phyloP scores from a whole-genome alignment of 129 eudicot genomes.

The Saposhnikovia divaricata region DNA sequence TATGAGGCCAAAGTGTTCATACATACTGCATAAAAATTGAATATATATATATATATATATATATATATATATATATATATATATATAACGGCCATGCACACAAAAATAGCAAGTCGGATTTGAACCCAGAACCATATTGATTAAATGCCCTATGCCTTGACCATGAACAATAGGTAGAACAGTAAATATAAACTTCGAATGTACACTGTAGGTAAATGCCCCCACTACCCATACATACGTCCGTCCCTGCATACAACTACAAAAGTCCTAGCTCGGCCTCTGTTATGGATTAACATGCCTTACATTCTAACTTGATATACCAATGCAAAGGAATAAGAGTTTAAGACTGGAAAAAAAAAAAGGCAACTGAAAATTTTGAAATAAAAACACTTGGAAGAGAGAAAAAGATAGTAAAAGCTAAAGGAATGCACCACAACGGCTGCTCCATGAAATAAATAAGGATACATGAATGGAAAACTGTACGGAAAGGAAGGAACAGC shows the following conservation, averaged over 20 bases:
- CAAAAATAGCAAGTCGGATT: neutral
- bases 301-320: neutral
- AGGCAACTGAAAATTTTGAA: slow-evolving; percentile 4
- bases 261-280: neutral
- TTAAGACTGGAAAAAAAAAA: neutral
- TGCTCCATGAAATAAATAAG: slow-evolving; percentile 13
- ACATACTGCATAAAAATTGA: neutral
- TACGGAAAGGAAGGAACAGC: slow-evolving; percentile 17
- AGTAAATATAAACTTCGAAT: too few relatives aligned
- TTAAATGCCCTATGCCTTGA: neutral
- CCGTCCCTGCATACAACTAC: neutral
- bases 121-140: neutral
- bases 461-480: slow-evolving; percentile 18
- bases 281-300: neutral
- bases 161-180: neutral
- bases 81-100: neutral
- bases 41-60: too few relatives aligned
- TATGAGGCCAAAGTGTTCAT: neutral
- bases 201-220: neutral
- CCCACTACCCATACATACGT: neutral
- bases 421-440: neutral
- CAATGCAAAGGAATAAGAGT: neutral
- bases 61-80: too few relatives aligned
- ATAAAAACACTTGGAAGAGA: neutral
- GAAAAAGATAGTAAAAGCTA: slow-evolving; percentile 9